A percentile compares a stretch with the other conserved stretches of the same genome.
Conservation (phyloP, 176 grass and related monocot species). For the Aegilops tauschii region DNA sequence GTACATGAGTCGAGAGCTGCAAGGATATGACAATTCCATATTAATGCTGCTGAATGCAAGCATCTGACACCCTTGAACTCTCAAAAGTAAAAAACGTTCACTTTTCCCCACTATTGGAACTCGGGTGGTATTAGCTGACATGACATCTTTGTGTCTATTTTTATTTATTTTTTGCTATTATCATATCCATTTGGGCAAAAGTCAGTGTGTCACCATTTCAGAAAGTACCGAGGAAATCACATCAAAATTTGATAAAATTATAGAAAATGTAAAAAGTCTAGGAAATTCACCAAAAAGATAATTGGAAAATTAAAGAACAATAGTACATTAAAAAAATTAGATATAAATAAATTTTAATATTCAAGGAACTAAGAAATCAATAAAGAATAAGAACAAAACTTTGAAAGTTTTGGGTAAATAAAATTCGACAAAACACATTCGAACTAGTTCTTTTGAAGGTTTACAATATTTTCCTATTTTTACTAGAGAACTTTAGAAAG, state of each 20-base stretch:
- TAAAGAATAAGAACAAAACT: not conserved
- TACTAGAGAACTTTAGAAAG: not conserved
- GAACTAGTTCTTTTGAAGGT: not conserved
- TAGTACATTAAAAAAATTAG: not conserved
- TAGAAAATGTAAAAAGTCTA: not conserved
- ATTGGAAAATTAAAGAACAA: not conserved
- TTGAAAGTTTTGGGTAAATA: not conserved
- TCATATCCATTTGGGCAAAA: not conserved
- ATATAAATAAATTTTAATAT: not conserved
- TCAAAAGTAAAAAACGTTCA: not conserved
- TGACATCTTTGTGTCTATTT: not conserved
- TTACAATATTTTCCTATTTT: not conserved
- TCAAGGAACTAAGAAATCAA: not conserved
- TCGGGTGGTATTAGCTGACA: not conserved
- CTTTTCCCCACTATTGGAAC: not conserved
- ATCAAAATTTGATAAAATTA: not conserved
- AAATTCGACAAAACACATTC: not conserved
- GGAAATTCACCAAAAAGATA: not conserved
- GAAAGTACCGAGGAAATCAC: not conserved
- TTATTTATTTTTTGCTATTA: too few species aligned
- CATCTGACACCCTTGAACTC: not conserved
- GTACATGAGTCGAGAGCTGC: not conserved
- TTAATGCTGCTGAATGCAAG: not conserved
- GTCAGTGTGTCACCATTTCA: not conserved
- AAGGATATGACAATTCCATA: not conserved